Evolutionary conservation across 2,329 filamentous ascomycete genomes (phyloP).

Genomic region (Pyrenochaeta sp.): DNA sequence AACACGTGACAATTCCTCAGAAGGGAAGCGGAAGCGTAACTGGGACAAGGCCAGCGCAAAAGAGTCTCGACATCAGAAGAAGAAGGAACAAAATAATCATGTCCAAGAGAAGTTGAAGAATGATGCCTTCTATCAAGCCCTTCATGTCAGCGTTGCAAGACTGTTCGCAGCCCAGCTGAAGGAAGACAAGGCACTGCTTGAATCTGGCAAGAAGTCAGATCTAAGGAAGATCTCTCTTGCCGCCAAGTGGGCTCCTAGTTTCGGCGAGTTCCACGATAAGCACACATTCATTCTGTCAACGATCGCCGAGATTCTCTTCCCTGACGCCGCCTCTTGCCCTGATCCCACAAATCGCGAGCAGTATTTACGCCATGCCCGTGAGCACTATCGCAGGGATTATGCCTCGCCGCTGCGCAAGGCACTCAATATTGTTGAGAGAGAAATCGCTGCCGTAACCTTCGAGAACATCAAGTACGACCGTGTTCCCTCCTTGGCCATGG

Average conservation of each 20-base stretch:
- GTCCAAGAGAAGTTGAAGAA: constrained; percentile 53
- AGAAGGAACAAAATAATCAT: constrained; percentile 51
- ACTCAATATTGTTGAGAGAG: constrained; percentile 61
- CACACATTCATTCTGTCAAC: constrained; percentile 65
- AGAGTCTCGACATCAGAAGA: constrained; percentile 38
- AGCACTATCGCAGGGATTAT: constrained; percentile 60
- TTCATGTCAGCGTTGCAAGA: constrained; percentile 62
- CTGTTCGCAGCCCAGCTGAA: constrained; percentile 65
- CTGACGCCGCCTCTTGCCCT: constrained; percentile 43
- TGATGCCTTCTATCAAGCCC: constrained; percentile 58
- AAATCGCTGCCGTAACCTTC: constrained; percentile 57
- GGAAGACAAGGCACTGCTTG: constrained; percentile 55
- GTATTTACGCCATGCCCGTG: constrained; percentile 63
- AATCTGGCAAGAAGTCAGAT: constrained; percentile 49
- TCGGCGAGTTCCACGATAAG: constrained; percentile 64
- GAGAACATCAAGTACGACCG: constrained; percentile 64
- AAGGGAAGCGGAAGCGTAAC: constrained; percentile 22
- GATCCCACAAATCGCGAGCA: constrained; percentile 52
- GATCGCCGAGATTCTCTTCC: constrained; percentile 64
- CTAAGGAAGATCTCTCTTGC: constrained; percentile 61
- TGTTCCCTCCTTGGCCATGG: constrained; percentile 66
- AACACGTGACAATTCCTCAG: constrained; percentile 29
- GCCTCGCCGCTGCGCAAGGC: constrained; percentile 62
- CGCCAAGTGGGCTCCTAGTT: constrained; percentile 67
- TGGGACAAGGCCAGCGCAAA: constrained; percentile 32